These are phyloP conservation scores for Eragrostis tef DNA, from an alignment of 202 grass and related monocot species.

Conservation along the genomic window DNA sequence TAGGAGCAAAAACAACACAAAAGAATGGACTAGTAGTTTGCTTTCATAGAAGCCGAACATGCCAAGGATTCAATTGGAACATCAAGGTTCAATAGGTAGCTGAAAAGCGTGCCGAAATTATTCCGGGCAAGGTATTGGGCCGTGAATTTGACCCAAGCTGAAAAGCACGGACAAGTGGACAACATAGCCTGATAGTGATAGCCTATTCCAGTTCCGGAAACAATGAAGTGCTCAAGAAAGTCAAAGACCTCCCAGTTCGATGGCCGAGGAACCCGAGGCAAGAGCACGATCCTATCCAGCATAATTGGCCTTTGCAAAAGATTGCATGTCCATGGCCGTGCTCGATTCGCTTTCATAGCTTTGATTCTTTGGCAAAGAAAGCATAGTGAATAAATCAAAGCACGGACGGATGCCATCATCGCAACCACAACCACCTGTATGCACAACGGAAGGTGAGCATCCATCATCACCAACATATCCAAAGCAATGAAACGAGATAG, in stretches of 20 bases:
- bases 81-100: no score
- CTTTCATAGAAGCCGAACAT: not conserved
- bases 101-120: no score
- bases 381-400: constrained; percentile 41
- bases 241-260: constrained; percentile 2
- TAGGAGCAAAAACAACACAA: not conserved
- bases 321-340: constrained; percentile 24
- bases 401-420: constrained; percentile 43
- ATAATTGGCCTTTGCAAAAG: constrained; percentile 43
- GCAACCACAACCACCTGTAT: constrained; percentile 25
- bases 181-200: not conserved
- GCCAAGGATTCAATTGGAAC: no score
- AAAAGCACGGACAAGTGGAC: not conserved
- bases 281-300: no score
- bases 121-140: not conserved
- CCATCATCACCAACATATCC: constrained; percentile 38
- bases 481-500: constrained; percentile 37
- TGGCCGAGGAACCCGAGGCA: no score
- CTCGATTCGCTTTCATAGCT: constrained; percentile 45
- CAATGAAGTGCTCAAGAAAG: not conserved
- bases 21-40: not conserved
- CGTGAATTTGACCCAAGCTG: not conserved
- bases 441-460: constrained; percentile 31
- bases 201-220: constrained; percentile 11
- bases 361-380: constrained; percentile 26